Conservation (phyloP, 192 early-diverging fungal genomes). For the Allomyces macrogynus region DNA sequence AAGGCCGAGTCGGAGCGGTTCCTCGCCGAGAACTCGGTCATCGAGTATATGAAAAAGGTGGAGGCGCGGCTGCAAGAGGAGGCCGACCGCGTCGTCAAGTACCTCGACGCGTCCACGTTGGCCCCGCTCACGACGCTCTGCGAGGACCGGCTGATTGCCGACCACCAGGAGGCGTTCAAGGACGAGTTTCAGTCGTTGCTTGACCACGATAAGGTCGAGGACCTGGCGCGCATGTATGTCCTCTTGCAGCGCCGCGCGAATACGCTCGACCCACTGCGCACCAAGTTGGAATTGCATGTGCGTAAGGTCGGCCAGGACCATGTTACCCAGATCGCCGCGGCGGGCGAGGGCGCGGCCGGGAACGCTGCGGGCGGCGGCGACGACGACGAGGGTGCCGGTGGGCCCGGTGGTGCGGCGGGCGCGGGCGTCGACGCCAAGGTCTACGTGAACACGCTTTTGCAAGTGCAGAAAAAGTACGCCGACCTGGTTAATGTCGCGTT, state of each 20-base stretch:
- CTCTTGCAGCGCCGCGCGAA: slow-evolving; percentile 60
- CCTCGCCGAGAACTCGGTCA: slow-evolving; percentile 68
- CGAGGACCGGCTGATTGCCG: slow-evolving; percentile 69
- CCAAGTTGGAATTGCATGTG: slow-evolving; percentile 56
- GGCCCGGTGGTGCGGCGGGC: slow-evolving; percentile 5
- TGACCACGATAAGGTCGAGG: slow-evolving; percentile 67
- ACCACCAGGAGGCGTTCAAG: slow-evolving; percentile 60
- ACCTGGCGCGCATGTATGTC: slow-evolving; percentile 68
- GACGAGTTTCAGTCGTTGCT: slow-evolving; percentile 81
- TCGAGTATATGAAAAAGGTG: slow-evolving; percentile 91
- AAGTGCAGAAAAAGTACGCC: slow-evolving; percentile 70
- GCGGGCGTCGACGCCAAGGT: slow-evolving; percentile 41
- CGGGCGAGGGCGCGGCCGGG: slow-evolving; percentile 5
- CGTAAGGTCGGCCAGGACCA: slow-evolving; percentile 54
- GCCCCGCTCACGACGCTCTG: slow-evolving; percentile 58
- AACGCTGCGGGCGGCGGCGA: slow-evolving; percentile 6
- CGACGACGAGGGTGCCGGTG: slow-evolving; percentile 12
- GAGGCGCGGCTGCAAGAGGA: slow-evolving; percentile 52
- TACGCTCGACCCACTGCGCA: slow-evolving; percentile 59
- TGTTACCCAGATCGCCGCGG: slow-evolving; percentile 45
- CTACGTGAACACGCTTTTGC: slow-evolving; percentile 75
- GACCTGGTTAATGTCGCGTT: slow-evolving; percentile 60
- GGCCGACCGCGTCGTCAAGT: slow-evolving; percentile 68
- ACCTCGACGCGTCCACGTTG: slow-evolving; percentile 63
- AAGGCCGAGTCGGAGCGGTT: slow-evolving; percentile 73